A percentile compares a stretch with the other conserved stretches of the same genome.
These are phyloP conservation scores for Perkinsela sp. DNA, from an alignment of 208 protist species.

Conservation along the genomic window DNA sequence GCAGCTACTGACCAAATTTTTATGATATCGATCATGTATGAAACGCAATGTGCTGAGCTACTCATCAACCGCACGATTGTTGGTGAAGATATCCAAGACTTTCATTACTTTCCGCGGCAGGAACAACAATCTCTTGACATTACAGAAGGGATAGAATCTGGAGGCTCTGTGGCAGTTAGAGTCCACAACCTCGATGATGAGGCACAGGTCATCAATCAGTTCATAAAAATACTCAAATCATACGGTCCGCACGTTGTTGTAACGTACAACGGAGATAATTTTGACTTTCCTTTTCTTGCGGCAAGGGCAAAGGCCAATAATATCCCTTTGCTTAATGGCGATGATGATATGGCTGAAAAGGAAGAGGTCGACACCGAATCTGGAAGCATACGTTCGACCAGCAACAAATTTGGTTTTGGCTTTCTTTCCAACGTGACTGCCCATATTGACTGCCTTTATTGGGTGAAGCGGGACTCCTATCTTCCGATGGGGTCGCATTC, in stretches of 20 bases:
- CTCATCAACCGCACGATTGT: slow-evolving; percentile 95
- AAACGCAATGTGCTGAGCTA: slow-evolving; percentile 12
- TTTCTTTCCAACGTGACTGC: slow-evolving; percentile 64
- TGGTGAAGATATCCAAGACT: slow-evolving; percentile 84
- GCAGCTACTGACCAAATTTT: slow-evolving; percentile 88
- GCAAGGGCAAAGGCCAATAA: slow-evolving; percentile 25
- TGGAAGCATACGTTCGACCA: neutral
- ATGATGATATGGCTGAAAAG: slow-evolving; percentile 39
- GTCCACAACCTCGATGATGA: slow-evolving; percentile 89
- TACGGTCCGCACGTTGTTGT: slow-evolving; percentile 89
- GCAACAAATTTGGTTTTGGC: slow-evolving; percentile 33
- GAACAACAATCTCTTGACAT: neutral
- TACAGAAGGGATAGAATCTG: slow-evolving; percentile 69
- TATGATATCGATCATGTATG: slow-evolving; percentile 99
- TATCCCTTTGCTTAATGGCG: neutral
- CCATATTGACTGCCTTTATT: slow-evolving; percentile 96
- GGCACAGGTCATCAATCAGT: slow-evolving; percentile 57
- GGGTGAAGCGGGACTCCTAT: slow-evolving; percentile 99
- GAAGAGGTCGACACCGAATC: slow-evolving; percentile 17
- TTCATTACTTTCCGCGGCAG: slow-evolving; percentile 87
- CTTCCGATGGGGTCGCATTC: slow-evolving; percentile 86
- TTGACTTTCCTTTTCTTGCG: slow-evolving; percentile 99
- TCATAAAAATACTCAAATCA: slow-evolving; percentile 83
- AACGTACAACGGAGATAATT: slow-evolving; percentile 99
- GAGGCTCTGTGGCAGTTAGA: slow-evolving; percentile 66